Conservation (phyloP, 768 basidiomycete genomes). For the Naganishia vishniacii region DNA sequence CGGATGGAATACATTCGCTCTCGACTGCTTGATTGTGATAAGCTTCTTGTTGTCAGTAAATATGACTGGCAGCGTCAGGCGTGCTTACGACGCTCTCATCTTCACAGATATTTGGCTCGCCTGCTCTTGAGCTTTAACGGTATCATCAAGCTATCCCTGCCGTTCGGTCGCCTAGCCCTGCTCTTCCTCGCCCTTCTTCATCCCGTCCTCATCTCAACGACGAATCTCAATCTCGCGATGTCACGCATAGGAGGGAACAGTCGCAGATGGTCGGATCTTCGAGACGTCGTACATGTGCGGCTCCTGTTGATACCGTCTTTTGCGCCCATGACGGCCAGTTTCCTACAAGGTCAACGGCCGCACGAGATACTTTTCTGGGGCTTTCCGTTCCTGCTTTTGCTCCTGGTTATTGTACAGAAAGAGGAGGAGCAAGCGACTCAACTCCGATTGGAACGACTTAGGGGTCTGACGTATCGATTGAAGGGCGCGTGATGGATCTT, state of each 20-base stretch:
- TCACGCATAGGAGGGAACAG: not conserved
- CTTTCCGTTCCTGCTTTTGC: not conserved
- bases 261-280: not conserved
- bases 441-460: not conserved
- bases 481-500: constrained; percentile 8
- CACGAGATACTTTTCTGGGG: constrained; percentile 18
- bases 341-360: constrained; percentile 4
- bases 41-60: constrained; percentile 1
- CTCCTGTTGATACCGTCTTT: constrained; percentile 6
- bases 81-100: not conserved
- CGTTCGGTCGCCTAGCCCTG: not conserved
- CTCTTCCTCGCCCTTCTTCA: constrained; percentile 5
- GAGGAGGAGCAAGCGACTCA: not conserved
- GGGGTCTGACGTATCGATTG: constrained; percentile 2
- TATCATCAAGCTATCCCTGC: not conserved
- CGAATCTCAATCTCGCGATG: not conserved
- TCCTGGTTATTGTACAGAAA: not conserved
- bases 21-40: constrained; percentile 1
- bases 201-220: not conserved
- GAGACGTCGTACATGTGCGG: not conserved
- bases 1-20: not conserved
- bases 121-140: not conserved
- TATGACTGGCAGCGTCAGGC: not conserved
- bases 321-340: constrained; percentile 16
- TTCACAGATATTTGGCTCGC: constrained; percentile 1